Evolutionary conservation across 1,284 basidiomycete species (phyloP).

Genomic region (Sporisorium scitamineum): DNA sequence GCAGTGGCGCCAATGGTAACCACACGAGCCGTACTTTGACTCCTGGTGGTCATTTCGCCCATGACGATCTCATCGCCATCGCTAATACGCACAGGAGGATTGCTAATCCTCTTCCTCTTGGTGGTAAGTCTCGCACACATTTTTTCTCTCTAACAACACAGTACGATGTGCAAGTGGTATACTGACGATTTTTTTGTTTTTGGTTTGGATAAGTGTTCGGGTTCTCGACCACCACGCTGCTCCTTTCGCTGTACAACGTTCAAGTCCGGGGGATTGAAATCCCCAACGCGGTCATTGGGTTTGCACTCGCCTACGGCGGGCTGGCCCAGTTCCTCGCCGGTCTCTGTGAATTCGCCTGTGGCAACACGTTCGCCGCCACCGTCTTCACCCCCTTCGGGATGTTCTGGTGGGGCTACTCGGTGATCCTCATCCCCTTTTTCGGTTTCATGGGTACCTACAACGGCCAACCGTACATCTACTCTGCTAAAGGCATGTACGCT

Average conservation of each 20-base stretch:
- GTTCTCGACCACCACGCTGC: constrained; percentile 50
- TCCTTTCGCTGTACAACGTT: constrained; percentile 55
- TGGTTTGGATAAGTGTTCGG: constrained; percentile 25
- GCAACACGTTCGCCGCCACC: constrained; percentile 60
- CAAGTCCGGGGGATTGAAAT: constrained; percentile 38
- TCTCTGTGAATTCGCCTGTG: constrained; percentile 57
- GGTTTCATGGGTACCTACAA: constrained; percentile 49
- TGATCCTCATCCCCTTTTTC: constrained; percentile 58
- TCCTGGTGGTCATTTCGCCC: constrained; percentile 52
- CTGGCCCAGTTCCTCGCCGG: constrained; percentile 56
- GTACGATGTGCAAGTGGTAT: not conserved
- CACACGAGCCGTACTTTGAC: constrained; percentile 38
- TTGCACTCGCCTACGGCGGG: constrained; percentile 46
- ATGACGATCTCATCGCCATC: constrained; percentile 55
- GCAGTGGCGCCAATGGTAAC: constrained; percentile 4
- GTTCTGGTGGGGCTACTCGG: constrained; percentile 60
- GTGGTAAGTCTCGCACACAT: constrained; percentile 32
- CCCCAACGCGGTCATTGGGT: constrained; percentile 46
- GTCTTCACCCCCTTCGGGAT: constrained; percentile 50
- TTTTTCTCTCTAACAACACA: not conserved
- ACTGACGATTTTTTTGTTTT: not conserved
- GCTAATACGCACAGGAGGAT: constrained; percentile 47
- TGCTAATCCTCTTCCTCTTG: constrained; percentile 54
- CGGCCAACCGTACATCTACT: constrained; percentile 49
- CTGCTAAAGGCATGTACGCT: constrained; percentile 24